Conservation (phyloP, 176 grass and related monocot genomes). For the Chloris gayana region DNA sequence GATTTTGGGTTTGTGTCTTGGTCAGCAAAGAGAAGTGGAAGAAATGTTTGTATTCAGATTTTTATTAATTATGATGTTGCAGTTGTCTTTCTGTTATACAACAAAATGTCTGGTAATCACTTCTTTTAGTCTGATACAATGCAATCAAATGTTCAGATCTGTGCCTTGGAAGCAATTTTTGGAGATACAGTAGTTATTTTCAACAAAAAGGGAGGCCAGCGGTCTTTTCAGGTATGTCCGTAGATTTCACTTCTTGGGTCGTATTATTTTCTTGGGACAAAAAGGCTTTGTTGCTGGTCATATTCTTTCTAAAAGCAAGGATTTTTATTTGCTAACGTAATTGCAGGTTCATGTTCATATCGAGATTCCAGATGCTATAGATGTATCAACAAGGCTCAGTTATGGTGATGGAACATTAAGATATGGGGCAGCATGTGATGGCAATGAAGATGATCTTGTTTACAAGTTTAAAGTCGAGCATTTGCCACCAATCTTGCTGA, state of each 20-base stretch:
- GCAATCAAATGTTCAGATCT: conserved; percentile 53
- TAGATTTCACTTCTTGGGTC: conserved; percentile 22
- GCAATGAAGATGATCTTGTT: conserved; percentile 47
- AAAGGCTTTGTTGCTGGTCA: neutral
- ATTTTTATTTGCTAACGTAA: conserved; percentile 33
- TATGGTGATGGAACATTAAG: conserved; percentile 47
- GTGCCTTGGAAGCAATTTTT: conserved; percentile 86
- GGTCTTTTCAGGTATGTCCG: conserved; percentile 70
- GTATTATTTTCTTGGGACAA: no score
- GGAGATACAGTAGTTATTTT: conserved; percentile 60
- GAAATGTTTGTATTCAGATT: no score
- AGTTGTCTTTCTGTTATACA: neutral
- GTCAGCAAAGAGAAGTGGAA: neutral
- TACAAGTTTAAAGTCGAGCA: conserved; percentile 69
- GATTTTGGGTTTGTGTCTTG: conserved; percentile 1
- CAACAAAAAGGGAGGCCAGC: conserved; percentile 54
- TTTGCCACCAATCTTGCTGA: conserved; percentile 59
- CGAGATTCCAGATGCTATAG: conserved; percentile 53
- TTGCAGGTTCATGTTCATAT: conserved; percentile 53
- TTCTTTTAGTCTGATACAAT: conserved; percentile 34
- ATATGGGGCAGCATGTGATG: conserved; percentile 36
- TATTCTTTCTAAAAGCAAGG: conserved; percentile 14
- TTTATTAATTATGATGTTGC: neutral
- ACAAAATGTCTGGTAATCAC: neutral
- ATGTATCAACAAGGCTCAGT: conserved; percentile 46